Conservation (phyloP, 176 grass and related monocot genomes). For the Carex scoparia region DNA sequence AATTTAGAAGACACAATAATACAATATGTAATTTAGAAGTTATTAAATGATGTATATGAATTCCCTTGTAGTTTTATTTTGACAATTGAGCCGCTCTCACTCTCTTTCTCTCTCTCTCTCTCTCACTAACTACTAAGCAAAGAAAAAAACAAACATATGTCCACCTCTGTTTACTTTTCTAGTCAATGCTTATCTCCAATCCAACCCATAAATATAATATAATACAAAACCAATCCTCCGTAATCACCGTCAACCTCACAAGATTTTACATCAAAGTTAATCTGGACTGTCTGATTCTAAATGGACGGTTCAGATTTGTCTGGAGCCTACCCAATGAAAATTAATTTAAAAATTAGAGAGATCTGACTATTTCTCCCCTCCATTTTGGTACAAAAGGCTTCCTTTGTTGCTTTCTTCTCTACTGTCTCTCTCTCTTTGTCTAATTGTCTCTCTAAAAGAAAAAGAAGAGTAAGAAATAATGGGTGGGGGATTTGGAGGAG, state of each 20-base stretch:
- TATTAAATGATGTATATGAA: too few species aligned
- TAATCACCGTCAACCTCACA: not conserved
- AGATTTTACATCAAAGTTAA: too few species aligned
- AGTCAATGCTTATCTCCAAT: constrained; percentile 24
- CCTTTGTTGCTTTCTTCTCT: constrained; percentile 2
- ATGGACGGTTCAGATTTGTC: not conserved
- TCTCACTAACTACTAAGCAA: not conserved
- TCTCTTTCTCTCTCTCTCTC: not conserved
- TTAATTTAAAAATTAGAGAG: too few species aligned
- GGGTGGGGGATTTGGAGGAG: constrained; percentile 58
- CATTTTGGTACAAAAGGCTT: not conserved
- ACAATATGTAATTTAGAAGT: too few species aligned
- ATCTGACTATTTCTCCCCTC: too few species aligned
- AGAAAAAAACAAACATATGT: not conserved
- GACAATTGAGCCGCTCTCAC: not conserved
- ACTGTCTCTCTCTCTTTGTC: not conserved
- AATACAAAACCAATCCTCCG: not conserved
- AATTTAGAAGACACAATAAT: too few species aligned
- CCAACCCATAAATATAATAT: not conserved
- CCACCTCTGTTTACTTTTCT: not conserved
- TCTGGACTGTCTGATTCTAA: not conserved
- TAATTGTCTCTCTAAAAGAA: not conserved
- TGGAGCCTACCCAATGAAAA: too few species aligned
- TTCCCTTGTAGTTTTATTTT: not conserved
- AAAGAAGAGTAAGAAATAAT: constrained; percentile 9